Evolutionary conservation across 2,329 filamentous ascomycete genomes (phyloP), one percentile per base, ranked within the genome.

Genomic region (Eurotiales sp.): DNA sequence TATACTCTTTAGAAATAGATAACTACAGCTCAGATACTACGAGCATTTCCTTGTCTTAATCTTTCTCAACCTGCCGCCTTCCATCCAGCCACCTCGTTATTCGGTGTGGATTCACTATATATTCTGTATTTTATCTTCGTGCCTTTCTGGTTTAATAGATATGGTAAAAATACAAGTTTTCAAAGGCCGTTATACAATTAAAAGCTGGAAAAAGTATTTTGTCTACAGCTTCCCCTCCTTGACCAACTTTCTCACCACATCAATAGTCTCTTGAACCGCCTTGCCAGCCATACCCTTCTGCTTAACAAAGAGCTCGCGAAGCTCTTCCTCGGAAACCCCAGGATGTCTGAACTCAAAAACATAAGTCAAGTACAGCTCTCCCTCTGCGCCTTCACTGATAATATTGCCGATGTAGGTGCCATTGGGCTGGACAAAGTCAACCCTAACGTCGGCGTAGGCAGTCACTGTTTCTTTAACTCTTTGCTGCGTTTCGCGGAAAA

Each of bases 351-450:
- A 73, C 46, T 72, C 68, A 54, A 73, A 73, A 2, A 65, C 62
- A 58, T 71, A 73, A 1, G 70, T 73, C 62, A 73, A 59, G 45
- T 64, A 67, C n/a, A 73, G 40, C 8, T 68, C 64, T 6, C 64
- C 66, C 8, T 57, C 57, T 1, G 57, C 55, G 2, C 67, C 68
- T 11, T 67, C 58, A 22, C 63, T 68, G 19, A 59, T 50, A 45
- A 56, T 58, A 43, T 66, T 66, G 30, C 53, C 57, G 3, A 66
- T 46, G 2, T 55, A 56, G 46, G 57, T 64, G 17, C 62, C 64
- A 29, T 59, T 51, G 0, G 60, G 58, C 49, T 66, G 64, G 7
- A 48, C 54, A 46, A 66, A 66, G 5, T 64, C 62, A n/a, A 65
- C 60, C 17, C 61, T 59, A 19, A 54, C 53, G 4, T 58, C 51